Evolutionary conservation across 306 rosid genomes (phyloP), one percentile per base, ranked within the genome.

Genomic region (Lablab purpureus): DNA sequence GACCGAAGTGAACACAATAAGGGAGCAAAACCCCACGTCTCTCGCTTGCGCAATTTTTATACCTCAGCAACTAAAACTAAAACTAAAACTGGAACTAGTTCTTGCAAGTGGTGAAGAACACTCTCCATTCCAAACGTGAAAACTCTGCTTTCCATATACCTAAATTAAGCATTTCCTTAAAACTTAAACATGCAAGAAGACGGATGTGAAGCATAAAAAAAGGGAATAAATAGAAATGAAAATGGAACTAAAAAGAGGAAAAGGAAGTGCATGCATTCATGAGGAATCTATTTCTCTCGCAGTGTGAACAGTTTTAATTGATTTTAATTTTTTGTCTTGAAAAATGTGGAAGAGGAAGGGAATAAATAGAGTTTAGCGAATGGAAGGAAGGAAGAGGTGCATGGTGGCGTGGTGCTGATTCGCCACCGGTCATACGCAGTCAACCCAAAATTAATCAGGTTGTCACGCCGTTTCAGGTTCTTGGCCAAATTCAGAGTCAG

Each of bases 11-110:
- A 89, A 80, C 93, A 56, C 94, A 73, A 84, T 74, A 84, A 85
- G 91, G 93, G 85, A 89, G 92, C 97, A 93, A 22, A 83, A 67
- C 91, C 91, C 85, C 92, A 77, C 91, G 81, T 86, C 89, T 84
- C 80, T 90, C 86, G 86, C 85, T 25, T 1, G 2, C 74, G 78
- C 11, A 34, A 49, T 32, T 41, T 68, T 65, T 84, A 72, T 34
- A 75, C 67, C 72, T 79, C 18, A 37, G 23, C 28, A 13, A 59
- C 67, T 30, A 60, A 71, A 52, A 51, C 4, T 7, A 27, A 2
- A 63, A 41, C 15, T 47, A 64, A 13, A 60, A 45, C 19, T 10
- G 0, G 9, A 40, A 70, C 28, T 10, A 66, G 28, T 65, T 19
- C 11, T 19, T 18, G 23, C 41, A 43, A 74, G 9, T 40, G 10